Conservation (phyloP, 208 protist species). For the Leishmania braziliensis region DNA sequence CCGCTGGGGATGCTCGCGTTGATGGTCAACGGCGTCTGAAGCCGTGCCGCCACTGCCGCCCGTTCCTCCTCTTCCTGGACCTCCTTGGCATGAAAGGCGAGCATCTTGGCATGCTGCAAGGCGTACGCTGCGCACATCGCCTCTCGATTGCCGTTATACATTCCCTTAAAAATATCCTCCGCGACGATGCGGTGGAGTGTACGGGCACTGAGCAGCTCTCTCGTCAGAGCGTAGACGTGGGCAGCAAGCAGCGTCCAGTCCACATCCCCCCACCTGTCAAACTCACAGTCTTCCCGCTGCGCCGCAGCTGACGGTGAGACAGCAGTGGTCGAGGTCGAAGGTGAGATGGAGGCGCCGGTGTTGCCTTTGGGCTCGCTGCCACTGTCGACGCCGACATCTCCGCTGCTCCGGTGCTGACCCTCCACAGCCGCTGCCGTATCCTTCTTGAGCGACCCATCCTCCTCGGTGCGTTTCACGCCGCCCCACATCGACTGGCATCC, state of each 20-base stretch:
- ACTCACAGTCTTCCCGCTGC: background rate
- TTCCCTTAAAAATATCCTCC: conserved; percentile 3
- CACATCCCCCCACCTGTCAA: conserved; percentile 12
- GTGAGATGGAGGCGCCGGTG: background rate
- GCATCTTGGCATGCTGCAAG: background rate
- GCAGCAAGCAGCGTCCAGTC: conserved; percentile 31
- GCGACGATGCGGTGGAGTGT: conserved; percentile 16
- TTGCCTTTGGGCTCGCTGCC: background rate
- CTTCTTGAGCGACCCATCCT: background rate
- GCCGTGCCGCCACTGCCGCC: background rate
- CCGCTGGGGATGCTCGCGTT: background rate
- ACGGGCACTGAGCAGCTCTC: conserved; percentile 17
- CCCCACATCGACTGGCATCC: background rate
- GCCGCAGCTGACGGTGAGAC: background rate
- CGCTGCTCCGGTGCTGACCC: background rate
- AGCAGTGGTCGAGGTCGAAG: background rate
- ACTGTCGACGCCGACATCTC: background rate
- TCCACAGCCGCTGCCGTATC: background rate
- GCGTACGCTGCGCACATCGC: conserved; percentile 25
- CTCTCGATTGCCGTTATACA: background rate
- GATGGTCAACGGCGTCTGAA: background rate
- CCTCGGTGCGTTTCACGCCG: background rate
- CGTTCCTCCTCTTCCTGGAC: conserved; percentile 10
- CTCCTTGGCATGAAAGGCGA: background rate
- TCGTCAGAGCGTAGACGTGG: conserved; percentile 29